Evolutionary conservation across 257 asterid genomes (phyloP), one percentile per base, ranked within the genome.

Genomic region (Gentiana dahurica): DNA sequence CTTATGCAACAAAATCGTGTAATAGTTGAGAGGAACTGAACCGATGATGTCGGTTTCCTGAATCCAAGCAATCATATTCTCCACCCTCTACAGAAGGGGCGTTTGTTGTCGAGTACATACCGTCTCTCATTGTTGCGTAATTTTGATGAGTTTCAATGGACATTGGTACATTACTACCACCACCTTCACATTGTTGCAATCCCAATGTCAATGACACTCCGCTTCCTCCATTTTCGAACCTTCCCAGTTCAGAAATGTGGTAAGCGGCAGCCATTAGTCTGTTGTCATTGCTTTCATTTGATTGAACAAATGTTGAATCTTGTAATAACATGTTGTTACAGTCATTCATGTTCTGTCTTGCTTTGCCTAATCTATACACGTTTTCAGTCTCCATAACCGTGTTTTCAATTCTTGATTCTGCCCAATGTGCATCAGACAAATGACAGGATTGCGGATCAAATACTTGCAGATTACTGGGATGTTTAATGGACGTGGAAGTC

Each of bases 161-260:
- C 77, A 86, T 73, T 3, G 70, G 73, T 35, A 73, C 39, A 51
- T 58, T 46, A 34, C 79, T 76, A 44, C 81, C 90, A 34, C 79
- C 75, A 44, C 81, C 90, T 57, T 84, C 91, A 46, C 90, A 55
- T 61, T 77, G 88, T 72, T 85, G 95, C 73, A 88, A 65, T 36
- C 94, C 95, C 58, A 88, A 55, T 3, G 95, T 80, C 53, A 88
- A 76, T 3, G 95, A 85, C 3, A 85, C 86, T n/a, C 83, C 83
- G 7, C 68, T 64, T 3, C 68, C 71, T 24, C 24, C 24, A 51
- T 51, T 70, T 4, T 85, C 89, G 48, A 77, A 83, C 41, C 81
- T 81, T 49, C 72, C 85, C 41, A 81, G 73, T 64, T 81, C 91
- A 3, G 91, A 69, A 54, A 83, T 72, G 49, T 81, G 79, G 60